phyloP scores from a whole-genome alignment of 345 rosid species.

The Noccaea caerulescens region DNA sequence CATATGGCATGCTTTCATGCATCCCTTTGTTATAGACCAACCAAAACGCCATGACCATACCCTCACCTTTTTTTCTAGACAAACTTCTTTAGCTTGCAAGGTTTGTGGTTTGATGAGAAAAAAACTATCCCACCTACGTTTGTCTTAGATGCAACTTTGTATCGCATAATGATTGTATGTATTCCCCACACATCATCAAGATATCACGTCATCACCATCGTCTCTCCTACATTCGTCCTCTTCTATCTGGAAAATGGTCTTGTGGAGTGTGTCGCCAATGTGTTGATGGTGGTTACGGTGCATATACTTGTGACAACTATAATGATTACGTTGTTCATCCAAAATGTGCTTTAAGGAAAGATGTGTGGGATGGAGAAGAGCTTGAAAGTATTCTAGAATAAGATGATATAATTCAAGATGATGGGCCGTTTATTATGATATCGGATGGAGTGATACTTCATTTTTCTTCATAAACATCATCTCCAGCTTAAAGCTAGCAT shows the following conservation, averaged over 20 bases:
- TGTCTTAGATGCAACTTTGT: slow-evolving; percentile 12
- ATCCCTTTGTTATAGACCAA: background rate
- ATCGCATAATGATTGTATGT: background rate
- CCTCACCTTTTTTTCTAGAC: background rate
- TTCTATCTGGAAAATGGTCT: background rate
- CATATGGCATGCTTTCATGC: background rate
- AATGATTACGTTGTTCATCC: slow-evolving; percentile 20
- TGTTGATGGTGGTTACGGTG: background rate
- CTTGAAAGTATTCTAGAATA: background rate
- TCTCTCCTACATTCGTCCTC: background rate
- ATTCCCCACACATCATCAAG: slow-evolving; percentile 14
- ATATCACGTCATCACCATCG: slow-evolving; percentile 23
- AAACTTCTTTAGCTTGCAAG: background rate
- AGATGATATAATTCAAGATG: background rate
- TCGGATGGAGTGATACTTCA: slow-evolving; percentile 4
- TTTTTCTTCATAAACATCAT: slow-evolving; percentile 18
- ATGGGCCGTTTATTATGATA: background rate
- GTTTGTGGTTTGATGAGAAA: slow-evolving; percentile 10
- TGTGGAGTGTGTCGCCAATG: slow-evolving; percentile 23
- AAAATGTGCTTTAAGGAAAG: slow-evolving; percentile 12
- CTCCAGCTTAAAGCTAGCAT: background rate
- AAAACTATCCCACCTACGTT: background rate
- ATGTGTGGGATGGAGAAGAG: slow-evolving; percentile 26
- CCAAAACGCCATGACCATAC: slow-evolving; percentile 8
- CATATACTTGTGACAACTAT: slow-evolving; percentile 18